Base-by-base conservation (phyloP, 768 basidiomycete genomes). In the Cyclocybe cylindracea region DNA sequence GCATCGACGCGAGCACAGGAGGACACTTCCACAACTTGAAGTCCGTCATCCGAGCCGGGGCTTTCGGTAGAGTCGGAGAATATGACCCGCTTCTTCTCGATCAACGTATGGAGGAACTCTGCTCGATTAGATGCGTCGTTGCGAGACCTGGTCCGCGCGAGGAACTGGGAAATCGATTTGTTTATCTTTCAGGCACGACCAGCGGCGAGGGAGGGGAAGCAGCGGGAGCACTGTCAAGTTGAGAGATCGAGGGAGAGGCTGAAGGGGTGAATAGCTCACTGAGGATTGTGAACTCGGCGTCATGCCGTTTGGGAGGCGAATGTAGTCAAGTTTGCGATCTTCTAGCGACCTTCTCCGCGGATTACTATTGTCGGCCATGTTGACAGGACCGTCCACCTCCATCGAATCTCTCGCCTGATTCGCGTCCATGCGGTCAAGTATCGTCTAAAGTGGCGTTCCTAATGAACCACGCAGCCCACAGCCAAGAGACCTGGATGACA, bases 1-100 rank as follows among this genome's bases (percentile, higher is more conserved):
- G 89, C 85, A 52, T 91, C 87, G 3, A 82, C 79, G 7, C 90
- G 82, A 10, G 90, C 90, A 58, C 89, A 92, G 3, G 88, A 87
- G 2, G 75, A 59, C 6, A 66, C 57, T 4, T 55, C 48, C 29
- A 45, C 58, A 10, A 56, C 54, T 2, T 51, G 18, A 42, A 40
- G 3, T 47, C 45, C 8, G 54, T 57, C 18, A 64, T 69, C 10
- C 66, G 14, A 24, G 24, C 24, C 24, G 5, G 31, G n/a, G 39
- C 66, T 16, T 70, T 71, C 36, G 68, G 65, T 6, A 78, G 58
- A 19, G 72, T 73, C 24, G 5, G 24, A 24, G 24, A 24, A 5
- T 24, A 24, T 5, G 4, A 3, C 4, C 43, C 70, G 73, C 31
- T 78, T 77, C 51, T 86, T 85, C 61, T 85, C 79, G 2, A 78